Evolutionary conservation across 345 rosid species (phyloP).

Genomic region (Fremontodendron californicum): DNA sequence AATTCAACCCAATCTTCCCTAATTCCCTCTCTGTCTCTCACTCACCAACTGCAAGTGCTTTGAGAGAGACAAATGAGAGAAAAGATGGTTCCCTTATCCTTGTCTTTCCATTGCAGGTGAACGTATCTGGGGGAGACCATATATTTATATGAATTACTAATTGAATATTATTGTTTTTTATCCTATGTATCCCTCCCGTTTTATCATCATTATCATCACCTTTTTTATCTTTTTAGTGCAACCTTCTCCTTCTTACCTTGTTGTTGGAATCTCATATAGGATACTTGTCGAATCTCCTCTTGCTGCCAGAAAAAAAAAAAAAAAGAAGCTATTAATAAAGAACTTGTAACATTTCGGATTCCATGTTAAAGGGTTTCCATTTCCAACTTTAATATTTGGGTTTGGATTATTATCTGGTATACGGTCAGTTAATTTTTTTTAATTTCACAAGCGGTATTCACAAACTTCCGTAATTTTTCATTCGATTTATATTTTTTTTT

Average conservation of each 20-base stretch:
- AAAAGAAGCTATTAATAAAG: not conserved
- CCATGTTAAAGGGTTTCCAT: not conserved
- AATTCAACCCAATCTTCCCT: not conserved
- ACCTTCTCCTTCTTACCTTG: slow-evolving; percentile 10
- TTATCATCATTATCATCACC: not conserved
- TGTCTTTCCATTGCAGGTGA: slow-evolving; percentile 4
- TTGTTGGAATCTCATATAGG: slow-evolving; percentile 18
- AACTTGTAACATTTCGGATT: not conserved
- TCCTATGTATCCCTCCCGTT: too few species aligned
- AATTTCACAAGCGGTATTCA: too few species aligned
- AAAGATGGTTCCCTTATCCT: slow-evolving; percentile 4
- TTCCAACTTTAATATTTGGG: not conserved
- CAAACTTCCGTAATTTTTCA: too few species aligned
- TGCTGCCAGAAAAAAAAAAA: too few species aligned
- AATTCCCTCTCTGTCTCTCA: not conserved
- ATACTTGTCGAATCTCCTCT: slow-evolving; percentile 19
- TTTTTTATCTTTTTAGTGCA: not conserved
- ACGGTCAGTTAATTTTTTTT: too few species aligned
- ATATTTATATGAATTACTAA: not conserved
- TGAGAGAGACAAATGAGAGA: slow-evolving; percentile 11
- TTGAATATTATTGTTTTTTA: too few species aligned
- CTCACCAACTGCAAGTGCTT: not conserved
- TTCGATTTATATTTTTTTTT: too few species aligned
- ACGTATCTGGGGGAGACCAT: not conserved
- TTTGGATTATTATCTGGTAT: too few species aligned